These are phyloP conservation scores for Cyclotella sp. DNA, from an alignment of 108 stramenopile genomes.

Conservation along the genomic window DNA sequence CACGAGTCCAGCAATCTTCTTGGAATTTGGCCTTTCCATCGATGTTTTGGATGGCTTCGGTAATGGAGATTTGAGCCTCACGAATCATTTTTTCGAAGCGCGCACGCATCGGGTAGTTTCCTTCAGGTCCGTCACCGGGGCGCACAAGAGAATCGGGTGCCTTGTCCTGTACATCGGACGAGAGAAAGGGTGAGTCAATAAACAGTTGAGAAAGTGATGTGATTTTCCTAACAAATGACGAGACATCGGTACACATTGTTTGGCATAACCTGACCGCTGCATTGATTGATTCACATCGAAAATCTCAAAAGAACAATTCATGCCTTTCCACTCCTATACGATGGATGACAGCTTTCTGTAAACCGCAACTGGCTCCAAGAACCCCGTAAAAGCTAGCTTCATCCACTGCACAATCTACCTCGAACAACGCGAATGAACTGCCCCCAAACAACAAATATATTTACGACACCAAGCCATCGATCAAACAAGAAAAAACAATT, in stretches of 20 bases:
- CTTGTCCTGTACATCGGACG: conserved; percentile 25
- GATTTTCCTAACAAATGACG: too few relatives aligned
- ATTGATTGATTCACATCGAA: too few relatives aligned
- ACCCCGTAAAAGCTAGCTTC: too few relatives aligned
- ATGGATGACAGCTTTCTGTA: too few relatives aligned
- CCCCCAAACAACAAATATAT: too few relatives aligned
- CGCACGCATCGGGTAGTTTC: conserved; percentile 93
- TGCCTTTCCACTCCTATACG: too few relatives aligned
- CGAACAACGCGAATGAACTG: too few relatives aligned
- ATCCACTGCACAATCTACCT: too few relatives aligned
- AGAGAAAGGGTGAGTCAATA: neutral
- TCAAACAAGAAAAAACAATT: neutral
- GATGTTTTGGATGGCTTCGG: conserved; percentile 90
- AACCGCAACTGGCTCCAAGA: too few relatives aligned
- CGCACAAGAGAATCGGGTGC: conserved; percentile 75
- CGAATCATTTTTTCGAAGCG: conserved; percentile 94
- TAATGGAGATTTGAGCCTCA: conserved; percentile 92
- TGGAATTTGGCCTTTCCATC: conserved; percentile 91
- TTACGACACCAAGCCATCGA: neutral
- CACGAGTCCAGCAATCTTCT: conserved; percentile 95
- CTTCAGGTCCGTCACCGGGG: conserved; percentile 90
- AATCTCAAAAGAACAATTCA: too few relatives aligned
- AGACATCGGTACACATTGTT: too few relatives aligned
- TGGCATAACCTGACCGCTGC: too few relatives aligned
- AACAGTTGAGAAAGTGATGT: neutral